Percentiles rank a stretch among this genome's conserved stretches.
Conservation (phyloP, 1,284 basidiomycete genomes). For the Phaffia rhodozyma region DNA sequence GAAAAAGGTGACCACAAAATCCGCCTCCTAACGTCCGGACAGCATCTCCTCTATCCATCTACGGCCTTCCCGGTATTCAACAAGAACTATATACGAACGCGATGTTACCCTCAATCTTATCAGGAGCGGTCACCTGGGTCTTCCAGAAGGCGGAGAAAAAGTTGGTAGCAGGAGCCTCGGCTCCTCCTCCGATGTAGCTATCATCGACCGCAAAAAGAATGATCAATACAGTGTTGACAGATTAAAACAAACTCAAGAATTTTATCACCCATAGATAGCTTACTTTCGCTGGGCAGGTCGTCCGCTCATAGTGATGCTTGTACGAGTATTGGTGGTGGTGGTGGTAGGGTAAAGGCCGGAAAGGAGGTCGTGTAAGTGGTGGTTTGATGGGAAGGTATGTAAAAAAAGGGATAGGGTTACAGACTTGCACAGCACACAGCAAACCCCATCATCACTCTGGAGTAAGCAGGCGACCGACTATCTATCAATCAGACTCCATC, state of each 20-base stretch:
- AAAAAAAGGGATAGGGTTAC: no score
- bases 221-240: neutral
- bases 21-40: no score
- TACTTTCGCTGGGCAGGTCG: neutral
- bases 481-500: constrained; percentile 42
- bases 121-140: constrained; percentile 12
- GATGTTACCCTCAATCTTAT: constrained; percentile 16
- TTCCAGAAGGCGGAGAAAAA: constrained; percentile 15
- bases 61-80: no score
- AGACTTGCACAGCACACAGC: no score
- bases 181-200: constrained; percentile 14
- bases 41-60: no score
- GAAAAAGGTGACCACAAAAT: no score
- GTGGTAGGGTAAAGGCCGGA: neutral
- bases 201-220: neutral
- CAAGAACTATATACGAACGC: no score
- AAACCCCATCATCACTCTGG: constrained; percentile 37
- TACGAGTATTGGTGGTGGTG: neutral
- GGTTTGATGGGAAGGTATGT: neutral
- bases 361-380: neutral
- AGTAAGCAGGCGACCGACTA: constrained; percentile 28
- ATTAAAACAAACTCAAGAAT: neutral
- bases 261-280: no score
- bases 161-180: neutral
- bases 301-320: neutral